phyloP scores from a whole-genome alignment of 805 yeast genomes.

The Saturnispora hagleri region DNA sequence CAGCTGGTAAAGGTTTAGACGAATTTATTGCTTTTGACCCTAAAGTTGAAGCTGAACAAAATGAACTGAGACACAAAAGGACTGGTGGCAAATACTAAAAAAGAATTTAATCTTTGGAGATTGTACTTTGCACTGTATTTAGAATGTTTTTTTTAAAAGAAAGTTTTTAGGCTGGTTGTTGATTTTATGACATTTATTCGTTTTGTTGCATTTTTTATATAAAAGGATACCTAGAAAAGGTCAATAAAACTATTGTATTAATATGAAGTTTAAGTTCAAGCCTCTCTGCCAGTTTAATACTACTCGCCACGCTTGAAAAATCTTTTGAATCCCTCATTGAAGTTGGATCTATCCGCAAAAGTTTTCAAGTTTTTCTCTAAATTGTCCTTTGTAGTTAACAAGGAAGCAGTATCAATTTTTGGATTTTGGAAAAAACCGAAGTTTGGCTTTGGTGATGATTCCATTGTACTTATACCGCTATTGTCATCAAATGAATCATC shows the following conservation, averaged over 20 bases:
- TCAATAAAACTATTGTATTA: background rate
- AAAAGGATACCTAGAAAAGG: background rate
- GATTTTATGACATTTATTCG: background rate
- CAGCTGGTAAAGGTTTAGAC: constrained; percentile 89
- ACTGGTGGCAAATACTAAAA: constrained; percentile 59
- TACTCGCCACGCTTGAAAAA: constrained; percentile 32
- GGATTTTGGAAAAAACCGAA: constrained; percentile 17
- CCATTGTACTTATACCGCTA: background rate
- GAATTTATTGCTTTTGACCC: constrained; percentile 87
- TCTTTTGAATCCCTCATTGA: constrained; percentile 63
- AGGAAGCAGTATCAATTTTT: constrained; percentile 24
- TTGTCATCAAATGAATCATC: constrained; percentile 7
- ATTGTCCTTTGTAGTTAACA: constrained; percentile 33
- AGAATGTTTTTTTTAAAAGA: background rate
- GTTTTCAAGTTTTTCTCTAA: constrained; percentile 38
- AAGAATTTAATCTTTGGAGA: background rate
- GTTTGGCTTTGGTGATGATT: constrained; percentile 11
- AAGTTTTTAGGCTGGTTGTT: constrained; percentile 1
- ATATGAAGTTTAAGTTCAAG: background rate
- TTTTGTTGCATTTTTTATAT: constrained; percentile 3
- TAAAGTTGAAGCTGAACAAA: constrained; percentile 64
- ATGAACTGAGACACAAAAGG: constrained; percentile 58
- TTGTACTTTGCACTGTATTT: background rate
- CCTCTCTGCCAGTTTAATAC: background rate
- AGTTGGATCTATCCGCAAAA: constrained; percentile 48